Conservation (phyloP, 2,329 filamentous ascomycete species). For the Ciborinia camelliae region DNA sequence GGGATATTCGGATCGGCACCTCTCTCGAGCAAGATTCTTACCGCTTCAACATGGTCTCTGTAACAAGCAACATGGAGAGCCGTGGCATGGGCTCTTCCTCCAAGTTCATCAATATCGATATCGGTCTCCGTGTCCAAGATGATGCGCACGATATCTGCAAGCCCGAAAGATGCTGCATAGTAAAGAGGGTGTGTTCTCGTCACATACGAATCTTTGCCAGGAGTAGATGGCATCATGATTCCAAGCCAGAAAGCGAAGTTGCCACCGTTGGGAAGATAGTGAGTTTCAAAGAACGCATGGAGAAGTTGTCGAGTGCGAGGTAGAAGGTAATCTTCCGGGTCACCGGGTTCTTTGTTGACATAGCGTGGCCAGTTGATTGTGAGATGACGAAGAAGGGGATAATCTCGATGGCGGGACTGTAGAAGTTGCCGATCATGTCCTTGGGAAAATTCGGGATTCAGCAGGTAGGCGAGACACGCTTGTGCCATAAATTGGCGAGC, state of each 20-base stretch:
- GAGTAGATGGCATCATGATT: slow-evolving; percentile 22
- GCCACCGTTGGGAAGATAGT: slow-evolving; percentile 22
- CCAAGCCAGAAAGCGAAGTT: slow-evolving; percentile 29
- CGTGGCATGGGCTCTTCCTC: slow-evolving; percentile 24
- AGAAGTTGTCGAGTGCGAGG: slow-evolving; percentile 21
- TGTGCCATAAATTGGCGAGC: slow-evolving; percentile 25
- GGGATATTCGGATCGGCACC: slow-evolving; percentile 26
- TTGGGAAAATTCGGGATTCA: slow-evolving; percentile 23
- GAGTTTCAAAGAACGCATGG: slow-evolving; percentile 26
- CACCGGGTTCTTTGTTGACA: slow-evolving; percentile 5
- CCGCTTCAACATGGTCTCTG: slow-evolving; percentile 24
- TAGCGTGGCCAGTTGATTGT: slow-evolving; percentile 20
- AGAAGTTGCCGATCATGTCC: slow-evolving; percentile 5
- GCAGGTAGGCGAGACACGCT: slow-evolving; percentile 25
- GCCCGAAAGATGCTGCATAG: slow-evolving; percentile 29
- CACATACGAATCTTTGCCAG: slow-evolving; percentile 9
- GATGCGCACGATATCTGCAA: slow-evolving; percentile 24
- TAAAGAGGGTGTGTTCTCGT: slow-evolving; percentile 27
- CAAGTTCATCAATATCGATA: slow-evolving; percentile 25
- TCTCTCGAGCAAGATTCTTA: slow-evolving; percentile 25
- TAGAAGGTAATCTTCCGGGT: slow-evolving; percentile 18
- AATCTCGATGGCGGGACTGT: slow-evolving; percentile 11
- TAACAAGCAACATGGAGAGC: slow-evolving; percentile 28
- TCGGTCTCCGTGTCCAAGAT: slow-evolving; percentile 23
- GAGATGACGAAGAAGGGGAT: slow-evolving; percentile 25